Conservation (phyloP, 2,329 filamentous ascomycete species). For the Ceratocystiopsis sp. region DNA sequence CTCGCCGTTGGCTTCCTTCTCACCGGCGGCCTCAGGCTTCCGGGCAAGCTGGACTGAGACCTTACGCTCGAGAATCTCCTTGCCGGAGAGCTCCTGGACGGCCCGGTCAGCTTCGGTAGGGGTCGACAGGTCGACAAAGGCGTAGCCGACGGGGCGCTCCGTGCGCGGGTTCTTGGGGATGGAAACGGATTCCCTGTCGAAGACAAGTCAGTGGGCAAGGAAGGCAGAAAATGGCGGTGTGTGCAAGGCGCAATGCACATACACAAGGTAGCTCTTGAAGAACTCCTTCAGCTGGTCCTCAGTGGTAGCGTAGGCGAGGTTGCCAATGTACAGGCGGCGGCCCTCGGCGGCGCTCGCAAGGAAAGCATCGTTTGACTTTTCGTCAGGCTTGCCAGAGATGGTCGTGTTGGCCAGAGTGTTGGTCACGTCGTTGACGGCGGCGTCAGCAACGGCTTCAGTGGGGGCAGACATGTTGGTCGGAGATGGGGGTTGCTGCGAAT, state of each 20-base stretch:
- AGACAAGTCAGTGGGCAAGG: not conserved
- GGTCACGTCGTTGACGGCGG: slow-evolving; percentile 59
- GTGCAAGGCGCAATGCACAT: slow-evolving; percentile 25
- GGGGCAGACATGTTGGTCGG: slow-evolving; percentile 63
- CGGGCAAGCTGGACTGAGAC: slow-evolving; percentile 96
- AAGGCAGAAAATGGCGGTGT: not conserved
- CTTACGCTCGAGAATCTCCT: slow-evolving; percentile 97
- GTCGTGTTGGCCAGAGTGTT: slow-evolving; percentile 55
- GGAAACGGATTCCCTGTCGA: slow-evolving; percentile 78
- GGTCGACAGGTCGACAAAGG: slow-evolving; percentile 94
- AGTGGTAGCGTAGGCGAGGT: slow-evolving; percentile 99
- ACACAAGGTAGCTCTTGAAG: slow-evolving; percentile 99
- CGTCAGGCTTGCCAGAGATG: slow-evolving; percentile 40
- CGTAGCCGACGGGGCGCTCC: slow-evolving; percentile 94
- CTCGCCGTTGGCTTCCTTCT: slow-evolving; percentile 69
- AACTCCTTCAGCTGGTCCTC: slow-evolving; percentile 99
- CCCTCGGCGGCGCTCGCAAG: slow-evolving; percentile 96
- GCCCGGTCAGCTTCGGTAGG: slow-evolving; percentile 89
- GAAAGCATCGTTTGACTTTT: slow-evolving; percentile 69
- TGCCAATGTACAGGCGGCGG: slow-evolving; percentile 98
- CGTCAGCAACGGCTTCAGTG: slow-evolving; percentile 46
- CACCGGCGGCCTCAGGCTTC: slow-evolving; percentile 77
- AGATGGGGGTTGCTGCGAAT: too few species aligned
- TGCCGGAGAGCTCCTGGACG: slow-evolving; percentile 87
- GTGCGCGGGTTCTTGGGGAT: slow-evolving; percentile 99